Evolutionary conservation across 2,329 filamentous ascomycete species (phyloP), one percentile per base, ranked within the genome.

Genomic region (Akanthomyces lecanii): DNA sequence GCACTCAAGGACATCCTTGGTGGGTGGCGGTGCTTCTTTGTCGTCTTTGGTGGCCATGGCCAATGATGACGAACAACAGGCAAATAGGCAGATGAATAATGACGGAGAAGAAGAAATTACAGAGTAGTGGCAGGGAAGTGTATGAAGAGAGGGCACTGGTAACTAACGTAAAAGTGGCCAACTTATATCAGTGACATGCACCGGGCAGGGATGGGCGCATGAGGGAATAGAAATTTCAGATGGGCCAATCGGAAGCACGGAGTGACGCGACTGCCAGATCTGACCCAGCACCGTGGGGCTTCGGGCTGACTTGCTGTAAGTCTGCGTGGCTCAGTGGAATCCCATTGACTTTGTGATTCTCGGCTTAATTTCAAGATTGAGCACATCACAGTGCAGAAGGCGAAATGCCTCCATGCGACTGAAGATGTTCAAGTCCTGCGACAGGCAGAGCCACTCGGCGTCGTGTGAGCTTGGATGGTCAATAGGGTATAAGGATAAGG

Each of bases 201-300:
- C 4, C 16, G 16, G 47, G 44, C 23, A 40, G 50, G 47, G 38
- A 28, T 30, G 57, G 57, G 23, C 44, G 53, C 21, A 16, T 30
- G 56, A 51, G 18, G 45, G n/a, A 36, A 16, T 51, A n/a, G 51
- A 61, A n/a, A 54, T 61, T 55, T 61, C 21, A 25, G 10, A 12
- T 23, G 11, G 50, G 23, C 59, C 59, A 61, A 61, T 61, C 36
- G 40, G 28, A 47, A 14, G 16, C 18, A 23, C 16, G 59, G 18
- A 61, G 59, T 61, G 59, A 61, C 59, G 59, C 36, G 36, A 61
- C 51, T 21, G 30, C 21, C 25, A 40, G 30, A 14, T 40, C 56
- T 30, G 30, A 59, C 16, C 45, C 16, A 1, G 12, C 23, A 25
- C 40, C 40, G 10, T 36, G 36, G 23, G 16, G 53, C 53, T 25